phyloP scores from a whole-genome alignment of 192 early-diverging fungal genomes.

The Kappamyces sp. region DNA sequence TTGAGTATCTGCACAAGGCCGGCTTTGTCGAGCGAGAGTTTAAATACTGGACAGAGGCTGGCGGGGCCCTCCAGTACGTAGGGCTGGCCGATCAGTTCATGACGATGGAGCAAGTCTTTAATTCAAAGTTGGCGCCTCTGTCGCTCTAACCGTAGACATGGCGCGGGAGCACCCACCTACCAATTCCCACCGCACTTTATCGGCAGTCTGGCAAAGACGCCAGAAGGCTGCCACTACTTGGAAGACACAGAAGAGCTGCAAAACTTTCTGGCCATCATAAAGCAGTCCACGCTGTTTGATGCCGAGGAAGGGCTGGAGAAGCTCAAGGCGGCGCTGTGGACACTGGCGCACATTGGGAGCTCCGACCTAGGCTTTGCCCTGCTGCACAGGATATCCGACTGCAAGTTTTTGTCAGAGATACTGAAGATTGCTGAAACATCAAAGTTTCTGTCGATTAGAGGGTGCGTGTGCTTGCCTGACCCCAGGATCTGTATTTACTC shows the following conservation, averaged over 20 bases:
- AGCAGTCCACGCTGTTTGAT: conserved; percentile 29
- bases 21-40: conserved; percentile 70
- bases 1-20: conserved; percentile 60
- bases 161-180: conserved; percentile 18
- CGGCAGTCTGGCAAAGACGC: conserved; percentile 69
- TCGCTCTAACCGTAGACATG: conserved; percentile 17
- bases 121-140: conserved; percentile 11
- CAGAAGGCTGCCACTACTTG: conserved; percentile 62
- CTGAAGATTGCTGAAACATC: conserved; percentile 61
- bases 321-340: neutral
- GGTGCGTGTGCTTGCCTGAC: conserved; percentile 39
- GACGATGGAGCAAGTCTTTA: neutral
- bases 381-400: too few species aligned
- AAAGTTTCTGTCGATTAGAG: conserved; percentile 64
- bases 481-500: conserved; percentile 69
- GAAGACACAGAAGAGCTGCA: conserved; percentile 60
- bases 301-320: neutral
- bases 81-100: conserved; percentile 22
- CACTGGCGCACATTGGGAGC: neutral
- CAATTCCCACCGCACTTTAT: conserved; percentile 68
- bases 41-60: conserved; percentile 77
- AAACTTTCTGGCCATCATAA: conserved; percentile 55
- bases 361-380: neutral
- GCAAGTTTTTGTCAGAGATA: conserved; percentile 56
- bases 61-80: neutral